Percentiles rank a stretch among this genome's conserved stretches.
These are phyloP conservation scores for Kodamaea neixiangensis DNA, from an alignment of 805 yeast genomes.

Conservation along the genomic window DNA sequence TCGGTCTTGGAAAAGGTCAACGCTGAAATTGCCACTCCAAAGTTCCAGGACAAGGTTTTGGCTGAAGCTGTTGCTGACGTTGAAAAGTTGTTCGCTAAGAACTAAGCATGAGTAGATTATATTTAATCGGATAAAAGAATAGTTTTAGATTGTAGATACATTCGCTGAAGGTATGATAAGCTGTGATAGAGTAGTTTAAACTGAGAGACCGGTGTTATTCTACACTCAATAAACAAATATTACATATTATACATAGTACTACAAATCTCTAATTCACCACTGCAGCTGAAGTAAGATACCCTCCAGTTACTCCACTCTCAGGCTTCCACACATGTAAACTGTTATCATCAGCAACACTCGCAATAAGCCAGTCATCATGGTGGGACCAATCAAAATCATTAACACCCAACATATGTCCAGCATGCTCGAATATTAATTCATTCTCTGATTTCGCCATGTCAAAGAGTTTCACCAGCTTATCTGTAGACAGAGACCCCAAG, in stretches of 20 bases:
- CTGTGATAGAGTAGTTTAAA: not conserved
- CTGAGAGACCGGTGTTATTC: no score
- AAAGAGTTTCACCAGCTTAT: constrained; percentile 63
- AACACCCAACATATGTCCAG: constrained; percentile 86
- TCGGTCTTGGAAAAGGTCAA: constrained; percentile 86
- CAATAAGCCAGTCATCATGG: constrained; percentile 66
- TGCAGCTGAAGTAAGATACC: not conserved
- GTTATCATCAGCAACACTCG: constrained; percentile 83
- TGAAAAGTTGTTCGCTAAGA: constrained; percentile 74
- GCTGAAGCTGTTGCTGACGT: constrained; percentile 89
- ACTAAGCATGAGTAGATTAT: constrained; percentile 19
- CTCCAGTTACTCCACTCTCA: not conserved
- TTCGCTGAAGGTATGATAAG: no score
- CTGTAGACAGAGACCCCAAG: constrained; percentile 67
- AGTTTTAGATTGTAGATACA: not conserved
- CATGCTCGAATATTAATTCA: constrained; percentile 63
- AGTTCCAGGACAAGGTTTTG: constrained; percentile 91
- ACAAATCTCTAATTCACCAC: not conserved
- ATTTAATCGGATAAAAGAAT: not conserved
- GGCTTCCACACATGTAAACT: constrained; percentile 89
- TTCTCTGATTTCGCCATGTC: constrained; percentile 38
- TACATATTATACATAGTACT: not conserved
- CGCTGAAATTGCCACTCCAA: constrained; percentile 78
- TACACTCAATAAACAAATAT: not conserved
- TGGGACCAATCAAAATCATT: constrained; percentile 84